Base-by-base conservation (phyloP, 345 rosid species). In the Turnera subulata region DNA sequence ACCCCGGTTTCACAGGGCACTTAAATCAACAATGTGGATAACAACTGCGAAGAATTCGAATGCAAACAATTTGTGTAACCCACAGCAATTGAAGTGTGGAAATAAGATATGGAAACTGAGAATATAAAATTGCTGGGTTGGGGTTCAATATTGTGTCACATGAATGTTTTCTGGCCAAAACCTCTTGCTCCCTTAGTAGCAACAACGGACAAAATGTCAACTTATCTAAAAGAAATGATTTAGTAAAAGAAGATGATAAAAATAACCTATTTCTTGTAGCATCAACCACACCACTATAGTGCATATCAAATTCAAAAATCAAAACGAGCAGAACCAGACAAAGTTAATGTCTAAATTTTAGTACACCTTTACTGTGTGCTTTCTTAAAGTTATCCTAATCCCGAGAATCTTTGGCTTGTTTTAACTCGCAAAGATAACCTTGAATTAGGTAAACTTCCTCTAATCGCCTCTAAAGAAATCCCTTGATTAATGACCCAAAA, bases 341-440 rank as follows among this genome's bases (percentile, higher is more conserved):
- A 72, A 65, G 43, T 33, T 25, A 53, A 26, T 2, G 7, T 37
- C 46, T 48, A 5, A 24, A 23, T 50, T 69, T 69, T 29, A 56
- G 46, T 38, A 37, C 50, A 55, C 44, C 70, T 65, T 68, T 64
- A 58, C 26, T 59, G 32, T 46, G 13, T 50, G 59, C 77, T 78
- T 75, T 69, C 52, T 17, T 69, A 63, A 75, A 78, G 67, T 39
- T 32, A 6, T 39, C 53, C 58, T 75, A 64, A 75, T 73, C 74
- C 78, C 80, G 10, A 69, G 53, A 60, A 50, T 45, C 69, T 59
- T 58, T 68, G 57, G 59, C 25, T 63, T 55, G 16, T 43, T 40
- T 50, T 40, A 23, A 12, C 55, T 38, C n/a, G 59, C 46, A 53
- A 48, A 58, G 37, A 26, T 2, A 56, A 67, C 54, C 59, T 35